A percentile compares a stretch with the other conserved stretches of the same genome.
Evolutionary conservation across 2,329 filamentous ascomycete genomes (phyloP).

Genomic region (Beauveria sp.): DNA sequence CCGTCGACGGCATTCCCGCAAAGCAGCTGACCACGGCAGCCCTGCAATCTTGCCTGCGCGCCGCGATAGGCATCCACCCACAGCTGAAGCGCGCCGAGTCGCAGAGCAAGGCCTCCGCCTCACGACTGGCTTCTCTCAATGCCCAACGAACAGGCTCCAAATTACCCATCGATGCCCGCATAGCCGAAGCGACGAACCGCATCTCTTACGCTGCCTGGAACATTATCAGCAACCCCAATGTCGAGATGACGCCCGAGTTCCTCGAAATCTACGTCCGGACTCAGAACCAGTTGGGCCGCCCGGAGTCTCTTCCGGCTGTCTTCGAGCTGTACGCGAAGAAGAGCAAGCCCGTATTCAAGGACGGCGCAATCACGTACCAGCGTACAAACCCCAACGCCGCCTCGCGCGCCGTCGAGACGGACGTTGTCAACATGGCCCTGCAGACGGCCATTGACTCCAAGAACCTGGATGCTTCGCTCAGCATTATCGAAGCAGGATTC

Average conservation of each 20-base stretch:
- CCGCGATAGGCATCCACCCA: slow-evolving; percentile 36
- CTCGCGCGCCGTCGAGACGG: slow-evolving; percentile 63
- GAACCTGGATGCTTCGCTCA: slow-evolving; percentile 70
- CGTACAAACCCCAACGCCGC: slow-evolving; percentile 60
- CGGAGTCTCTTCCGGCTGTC: slow-evolving; percentile 70
- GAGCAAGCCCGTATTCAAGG: slow-evolving; percentile 56
- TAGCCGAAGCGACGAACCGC: slow-evolving; percentile 39
- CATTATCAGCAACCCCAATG: slow-evolving; percentile 64
- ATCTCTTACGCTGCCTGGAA: slow-evolving; percentile 57
- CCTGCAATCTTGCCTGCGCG: slow-evolving; percentile 37
- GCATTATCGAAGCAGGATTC: slow-evolving; percentile 64
- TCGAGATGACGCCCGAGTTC: slow-evolving; percentile 70
- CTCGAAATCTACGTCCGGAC: slow-evolving; percentile 69
- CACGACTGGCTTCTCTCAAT: slow-evolving; percentile 43
- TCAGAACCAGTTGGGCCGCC: slow-evolving; percentile 64
- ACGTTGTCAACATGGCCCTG: slow-evolving; percentile 65
- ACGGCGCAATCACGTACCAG: slow-evolving; percentile 51
- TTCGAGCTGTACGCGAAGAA: slow-evolving; percentile 82
- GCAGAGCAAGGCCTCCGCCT: slow-evolving; percentile 40
- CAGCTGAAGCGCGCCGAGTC: slow-evolving; percentile 31
- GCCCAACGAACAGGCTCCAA: slow-evolving; percentile 25
- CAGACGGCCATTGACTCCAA: slow-evolving; percentile 71
- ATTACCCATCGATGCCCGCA: slow-evolving; percentile 24
- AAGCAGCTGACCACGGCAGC: slow-evolving; percentile 35
- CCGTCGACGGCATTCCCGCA: slow-evolving; percentile 36